Evolutionary conservation across 306 rosid species (phyloP), one percentile per base, ranked within the genome.

Genomic region (Medicago ruthenica): DNA sequence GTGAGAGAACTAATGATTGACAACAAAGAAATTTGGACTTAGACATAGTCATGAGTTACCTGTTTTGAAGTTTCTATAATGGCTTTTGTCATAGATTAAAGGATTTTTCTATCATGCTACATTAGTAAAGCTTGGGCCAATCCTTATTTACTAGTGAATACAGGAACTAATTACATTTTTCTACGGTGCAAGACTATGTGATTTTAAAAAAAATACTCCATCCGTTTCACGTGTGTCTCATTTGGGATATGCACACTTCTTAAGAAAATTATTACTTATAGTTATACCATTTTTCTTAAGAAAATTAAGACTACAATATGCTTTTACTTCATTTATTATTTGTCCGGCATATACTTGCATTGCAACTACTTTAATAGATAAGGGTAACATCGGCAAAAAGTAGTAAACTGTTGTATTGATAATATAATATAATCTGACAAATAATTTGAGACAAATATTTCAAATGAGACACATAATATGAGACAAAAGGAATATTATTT

Each of bases 81-180:
- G 31, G 39, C 55, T 70, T 22, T 54, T 77, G 61, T 61, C 74
- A 27, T 21, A 11, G 31, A 48, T 48, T 15, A 69, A 34, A 47
- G 10, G 17, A n/a, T 0, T 72, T 41, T 20, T 62, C 31, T 67
- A 36, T 48, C 64, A 11, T 39, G 51, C 67, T 8, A 34, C 62
- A 20, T 22, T 21, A 64, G 36, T 3, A 31, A 55, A 48, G 20
- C 31, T 12, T 78, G 54, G 70, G 21, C 50, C 24, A 31, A 13
- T 57, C 16, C 55, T 22, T 67, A 34, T 34, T 62, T 44, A 14
- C 13, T n/a, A 34, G 63, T 78, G 68, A 53, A 60, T 37, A 14
- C 31, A 27, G 22, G 45, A 75, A 67, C 22, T 59, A 31, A 63
- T 74, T 16, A 14, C 4, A 37, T 58, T n/a, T 57, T 63, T 17